Evolutionary conservation across 176 grass and related monocot species (phyloP).

Genomic region (Areca catechu): DNA sequence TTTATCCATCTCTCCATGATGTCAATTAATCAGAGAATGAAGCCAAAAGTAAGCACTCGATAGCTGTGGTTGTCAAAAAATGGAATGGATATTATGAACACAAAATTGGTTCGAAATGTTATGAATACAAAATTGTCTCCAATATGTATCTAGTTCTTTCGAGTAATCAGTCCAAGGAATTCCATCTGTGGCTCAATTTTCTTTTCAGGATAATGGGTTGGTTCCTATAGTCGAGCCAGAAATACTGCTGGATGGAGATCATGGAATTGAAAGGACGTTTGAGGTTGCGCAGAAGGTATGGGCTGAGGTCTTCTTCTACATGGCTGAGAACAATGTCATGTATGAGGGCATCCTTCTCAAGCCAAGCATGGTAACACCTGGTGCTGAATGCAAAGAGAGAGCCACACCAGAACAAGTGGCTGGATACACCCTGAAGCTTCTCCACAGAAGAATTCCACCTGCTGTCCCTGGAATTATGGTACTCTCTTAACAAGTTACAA

Average conservation of each 20-base stretch:
- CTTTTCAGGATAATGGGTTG: constrained; percentile 75
- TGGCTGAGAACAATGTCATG: constrained; percentile 85
- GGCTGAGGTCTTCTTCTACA: constrained; percentile 78
- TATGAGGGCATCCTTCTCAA: constrained; percentile 94
- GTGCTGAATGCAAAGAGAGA: constrained; percentile 71
- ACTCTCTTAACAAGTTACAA: not conserved
- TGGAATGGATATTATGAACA: no score
- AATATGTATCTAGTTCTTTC: no score
- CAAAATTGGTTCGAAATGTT: no score
- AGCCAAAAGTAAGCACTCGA: no score
- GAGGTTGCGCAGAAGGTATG: constrained; percentile 88
- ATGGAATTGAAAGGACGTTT: constrained; percentile 75
- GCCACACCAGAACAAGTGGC: constrained; percentile 73
- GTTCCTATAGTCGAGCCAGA: constrained; percentile 97
- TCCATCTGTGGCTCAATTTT: not conserved
- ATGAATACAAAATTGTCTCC: no score
- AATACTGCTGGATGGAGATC: constrained; percentile 85
- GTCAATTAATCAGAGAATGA: no score
- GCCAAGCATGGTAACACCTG: constrained; percentile 98
- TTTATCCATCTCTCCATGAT: no score
- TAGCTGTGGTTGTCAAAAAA: no score
- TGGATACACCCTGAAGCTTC: constrained; percentile 82
- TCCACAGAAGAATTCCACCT: constrained; percentile 88
- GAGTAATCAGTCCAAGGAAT: not conserved
- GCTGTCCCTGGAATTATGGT: constrained; percentile 95